phyloP scores from a whole-genome alignment of 495 filamentous ascomycete genomes.

The Cryomyces minteri region DNA sequence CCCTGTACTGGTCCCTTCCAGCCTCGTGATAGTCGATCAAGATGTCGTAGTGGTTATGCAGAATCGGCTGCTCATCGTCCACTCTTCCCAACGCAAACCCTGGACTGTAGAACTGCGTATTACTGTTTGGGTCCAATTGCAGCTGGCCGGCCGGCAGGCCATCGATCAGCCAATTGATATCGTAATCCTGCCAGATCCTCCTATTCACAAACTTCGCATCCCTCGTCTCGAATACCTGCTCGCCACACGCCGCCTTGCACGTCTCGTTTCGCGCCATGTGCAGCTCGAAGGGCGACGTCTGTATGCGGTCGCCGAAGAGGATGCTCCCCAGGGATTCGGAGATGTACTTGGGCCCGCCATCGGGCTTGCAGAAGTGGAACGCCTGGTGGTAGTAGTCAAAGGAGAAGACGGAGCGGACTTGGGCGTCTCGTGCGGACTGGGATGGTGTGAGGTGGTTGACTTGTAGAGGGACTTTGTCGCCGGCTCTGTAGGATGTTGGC shows the following conservation, averaged over 20 bases:
- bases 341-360: conserved; percentile 51
- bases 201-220: conserved; percentile 64
- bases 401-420: conserved; percentile 75
- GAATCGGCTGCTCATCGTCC: conserved; percentile 21
- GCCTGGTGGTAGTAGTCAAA: conserved; percentile 86
- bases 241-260: conserved; percentile 60
- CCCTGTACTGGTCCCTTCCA: conserved; percentile 48
- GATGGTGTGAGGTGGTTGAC: conserved; percentile 87
- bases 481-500: conserved; percentile 69
- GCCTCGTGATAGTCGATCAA: conserved; percentile 79
- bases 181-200: conserved; percentile 63
- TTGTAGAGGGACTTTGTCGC: conserved; percentile 64
- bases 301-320: conserved; percentile 88
- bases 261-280: conserved; percentile 69
- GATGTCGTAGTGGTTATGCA: conserved; percentile 94
- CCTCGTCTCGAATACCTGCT: conserved; percentile 42
- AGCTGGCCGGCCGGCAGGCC: conserved; percentile 77
- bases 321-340: conserved; percentile 78
- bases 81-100: conserved; percentile 69
- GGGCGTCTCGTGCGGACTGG: conserved; percentile 50
- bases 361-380: conserved; percentile 74
- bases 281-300: conserved; percentile 76
- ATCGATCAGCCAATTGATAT: conserved; percentile 90
- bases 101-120: conserved; percentile 62
- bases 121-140: conserved; percentile 51